Base-by-base conservation (phyloP, 768 basidiomycete species). In the Lanmaoa pseudosensibilis region DNA sequence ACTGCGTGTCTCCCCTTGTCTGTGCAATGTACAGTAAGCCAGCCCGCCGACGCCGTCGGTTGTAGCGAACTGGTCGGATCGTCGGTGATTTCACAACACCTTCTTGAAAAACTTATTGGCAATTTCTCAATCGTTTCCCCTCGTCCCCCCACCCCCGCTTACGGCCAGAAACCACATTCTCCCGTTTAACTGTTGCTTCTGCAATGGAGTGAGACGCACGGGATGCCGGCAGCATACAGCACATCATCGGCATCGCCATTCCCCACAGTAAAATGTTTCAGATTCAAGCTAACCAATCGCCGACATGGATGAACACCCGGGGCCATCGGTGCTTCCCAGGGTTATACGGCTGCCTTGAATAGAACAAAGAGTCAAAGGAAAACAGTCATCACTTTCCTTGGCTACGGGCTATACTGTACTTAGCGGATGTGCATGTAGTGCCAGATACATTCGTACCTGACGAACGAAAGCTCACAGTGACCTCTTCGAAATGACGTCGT, bases 401-500 rank as follows among this genome's bases (percentile, higher is more conserved):
- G 27, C n/a, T 25, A 16, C 16, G 34, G 19, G 15, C 18, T 37
- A 36, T 36, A 36, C 21, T 27, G 18, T 10, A 18, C 47, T 13
- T 30, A 27, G 13, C 52, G 36, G 7, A 19, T 27, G 19, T 10
- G 53, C 34, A 43, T 15, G 27, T 23, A n/a, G 30, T 6, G 27
- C 27, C 27, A 27, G n/a, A n/a, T 19, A 27, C 23, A 33, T 45
- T 37, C 47, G 57, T 58, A 27, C 43, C 40, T 46, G 37, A 19
- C 32, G 36, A 23, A 46, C 19, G 11, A 16, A 46, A 33, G 18
- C 16, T 23, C n/a, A 6, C n/a, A n/a, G n/a, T n/a, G n/a, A n/a
- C 38, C 34, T 46, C 23, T 12, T 11, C 47, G 36, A 33, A 43
- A 52, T 59, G 57, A 53, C 50, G 57, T 48, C 40, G 27, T 27